Evolutionary conservation across 208 protist species (phyloP), one percentile per base, ranked within the genome.

Genomic region (Leishmania tarentolae): DNA sequence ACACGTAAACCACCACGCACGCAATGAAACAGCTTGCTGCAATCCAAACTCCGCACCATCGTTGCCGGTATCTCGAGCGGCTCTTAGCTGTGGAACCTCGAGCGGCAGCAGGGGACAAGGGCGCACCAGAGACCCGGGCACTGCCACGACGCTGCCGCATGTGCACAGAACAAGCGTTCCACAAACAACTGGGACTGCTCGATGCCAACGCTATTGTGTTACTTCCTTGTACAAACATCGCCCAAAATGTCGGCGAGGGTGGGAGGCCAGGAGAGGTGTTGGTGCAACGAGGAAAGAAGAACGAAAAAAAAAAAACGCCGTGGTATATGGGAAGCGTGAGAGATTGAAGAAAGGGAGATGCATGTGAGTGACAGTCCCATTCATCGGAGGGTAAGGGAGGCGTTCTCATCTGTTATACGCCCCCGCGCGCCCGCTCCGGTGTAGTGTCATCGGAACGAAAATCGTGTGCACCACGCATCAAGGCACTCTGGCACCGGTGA

Each of bases 1-100:
- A 80, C 11, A 84, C 2, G 57, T 80, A 84, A 3, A 80, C 21
- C n/a, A 79, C 8, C 17, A 80, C 19, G 52, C 74, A 80, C n/a
- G 71, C 2, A 40, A 76, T 1, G 44, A 84, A 80, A 69, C 80
- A 84, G 46, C 57, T 75, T 3, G 80, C 69, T 42, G 37, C 80
- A 37, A 84, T 84, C 68, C 80, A 79, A 63, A 79, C 68, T 2
- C 65, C 68, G 46, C 75, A 57, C 52, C 15, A 8, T 3, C 46
- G 63, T 35, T 46, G 78, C 21, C 50, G 42, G 9, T 44, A 47
- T 50, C 65, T 71, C 21, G 65, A 63, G 52, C 28, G 42, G 28
- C 53, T 46, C 11, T 73, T 73, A 31, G 35, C 47, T 13, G 68
- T 5, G 13, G 44, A 73, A 52, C 2, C 68, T 52, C 68, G 68